Conservation (phyloP, 106 monocot species). For the Dioscorea alata region DNA sequence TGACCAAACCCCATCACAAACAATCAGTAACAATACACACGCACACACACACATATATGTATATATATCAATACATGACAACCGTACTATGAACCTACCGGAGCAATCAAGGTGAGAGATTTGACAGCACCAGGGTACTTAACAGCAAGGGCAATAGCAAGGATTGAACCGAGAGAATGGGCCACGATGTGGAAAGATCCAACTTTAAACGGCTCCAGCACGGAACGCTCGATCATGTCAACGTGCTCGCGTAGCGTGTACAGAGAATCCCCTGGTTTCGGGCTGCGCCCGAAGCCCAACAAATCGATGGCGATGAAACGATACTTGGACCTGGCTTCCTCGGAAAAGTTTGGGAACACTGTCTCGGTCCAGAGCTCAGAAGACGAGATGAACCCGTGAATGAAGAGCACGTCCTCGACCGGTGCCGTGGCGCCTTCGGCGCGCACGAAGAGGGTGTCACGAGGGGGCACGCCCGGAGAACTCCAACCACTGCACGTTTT, state of each 20-base stretch:
- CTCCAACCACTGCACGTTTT: slow-evolving; percentile 65
- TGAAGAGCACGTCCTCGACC: slow-evolving; percentile 67
- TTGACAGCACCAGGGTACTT: slow-evolving; percentile 59
- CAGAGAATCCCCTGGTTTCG: slow-evolving; percentile 78
- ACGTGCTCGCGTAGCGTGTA: slow-evolving; percentile 86
- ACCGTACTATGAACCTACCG: slow-evolving; percentile 25
- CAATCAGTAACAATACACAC: not conserved
- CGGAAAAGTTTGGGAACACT: slow-evolving; percentile 59
- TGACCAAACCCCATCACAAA: not conserved
- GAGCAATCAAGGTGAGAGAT: slow-evolving; percentile 73
- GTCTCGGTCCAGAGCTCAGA: slow-evolving; percentile 94
- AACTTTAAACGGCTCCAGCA: slow-evolving; percentile 40
- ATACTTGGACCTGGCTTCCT: slow-evolving; percentile 36
- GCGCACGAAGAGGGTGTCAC: slow-evolving; percentile 49
- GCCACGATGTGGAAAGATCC: slow-evolving; percentile 70
- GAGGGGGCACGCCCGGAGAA: slow-evolving; percentile 7
- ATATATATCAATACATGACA: no score
- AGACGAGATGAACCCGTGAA: slow-evolving; percentile 92
- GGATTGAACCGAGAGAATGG: slow-evolving; percentile 76
- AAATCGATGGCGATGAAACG: slow-evolving; percentile 72
- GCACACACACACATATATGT: no score
- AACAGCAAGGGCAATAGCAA: slow-evolving; percentile 77
- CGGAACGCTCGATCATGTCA: slow-evolving; percentile 83
- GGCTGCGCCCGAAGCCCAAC: slow-evolving; percentile 87
- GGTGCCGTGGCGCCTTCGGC: slow-evolving; percentile 17